These are phyloP conservation scores for Mucuna pruriens DNA, from an alignment of 306 rosid species.

Conservation along the genomic window DNA sequence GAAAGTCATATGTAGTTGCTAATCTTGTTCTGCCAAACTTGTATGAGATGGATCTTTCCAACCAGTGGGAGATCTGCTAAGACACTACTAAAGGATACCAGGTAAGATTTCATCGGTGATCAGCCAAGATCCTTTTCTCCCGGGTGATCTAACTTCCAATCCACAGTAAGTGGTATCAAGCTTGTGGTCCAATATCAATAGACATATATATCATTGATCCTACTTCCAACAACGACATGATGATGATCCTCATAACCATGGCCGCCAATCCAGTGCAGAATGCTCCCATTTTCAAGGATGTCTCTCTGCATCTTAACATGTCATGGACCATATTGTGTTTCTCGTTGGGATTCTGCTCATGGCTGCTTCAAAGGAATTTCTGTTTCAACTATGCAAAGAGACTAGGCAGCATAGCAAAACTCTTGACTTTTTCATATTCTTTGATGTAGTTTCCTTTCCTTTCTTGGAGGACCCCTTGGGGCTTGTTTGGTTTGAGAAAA, in stretches of 20 bases:
- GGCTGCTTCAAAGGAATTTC: conserved; percentile 8
- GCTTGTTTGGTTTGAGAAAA: neutral
- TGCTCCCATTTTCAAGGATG: conserved; percentile 2
- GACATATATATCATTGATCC: neutral
- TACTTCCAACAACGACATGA: neutral
- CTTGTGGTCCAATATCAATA: neutral
- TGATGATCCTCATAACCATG: neutral
- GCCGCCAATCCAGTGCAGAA: neutral
- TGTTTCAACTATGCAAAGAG: neutral
- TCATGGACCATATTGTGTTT: neutral
- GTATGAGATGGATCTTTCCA: neutral
- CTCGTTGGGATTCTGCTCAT: neutral
- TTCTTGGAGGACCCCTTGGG: neutral
- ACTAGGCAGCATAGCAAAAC: neutral
- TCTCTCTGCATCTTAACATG: neutral
- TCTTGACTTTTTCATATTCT: neutral
- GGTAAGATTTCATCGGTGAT: neutral
- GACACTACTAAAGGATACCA: neutral
- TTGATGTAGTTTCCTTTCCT: neutral
- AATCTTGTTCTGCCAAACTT: too few species aligned
- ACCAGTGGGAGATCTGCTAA: neutral
- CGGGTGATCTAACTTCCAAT: conserved; percentile 12
- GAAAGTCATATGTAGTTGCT: neutral
- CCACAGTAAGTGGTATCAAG: neutral
- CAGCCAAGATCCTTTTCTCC: conserved; percentile 7